phyloP scores from a whole-genome alignment of 139 green algal genomes.

The Nannochloris sp. region DNA sequence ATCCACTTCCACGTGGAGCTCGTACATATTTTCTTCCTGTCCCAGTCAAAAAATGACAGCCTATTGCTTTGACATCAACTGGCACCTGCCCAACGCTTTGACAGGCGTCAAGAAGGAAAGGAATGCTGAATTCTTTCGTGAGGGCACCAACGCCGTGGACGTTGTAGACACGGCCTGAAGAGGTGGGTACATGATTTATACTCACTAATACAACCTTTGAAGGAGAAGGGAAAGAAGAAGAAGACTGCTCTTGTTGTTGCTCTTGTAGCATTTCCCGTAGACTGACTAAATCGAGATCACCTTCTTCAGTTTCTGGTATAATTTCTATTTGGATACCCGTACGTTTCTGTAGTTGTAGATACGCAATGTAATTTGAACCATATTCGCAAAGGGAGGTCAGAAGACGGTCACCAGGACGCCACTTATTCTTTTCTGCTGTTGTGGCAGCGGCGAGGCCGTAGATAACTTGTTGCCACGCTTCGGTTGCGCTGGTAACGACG shows the following conservation, averaged over 20 bases:
- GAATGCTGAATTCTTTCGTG: conserved; percentile 28
- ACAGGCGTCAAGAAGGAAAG: conserved; percentile 68
- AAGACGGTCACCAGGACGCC: conserved; percentile 41
- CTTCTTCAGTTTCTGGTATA: conserved; percentile 38
- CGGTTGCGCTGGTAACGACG: conserved; percentile 38
- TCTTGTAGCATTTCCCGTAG: conserved; percentile 17
- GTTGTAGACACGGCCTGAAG: conserved; percentile 53
- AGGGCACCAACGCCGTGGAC: conserved; percentile 37
- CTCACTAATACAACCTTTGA: conserved; percentile 31
- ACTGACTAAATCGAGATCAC: conserved; percentile 33
- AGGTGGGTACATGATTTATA: conserved; percentile 61
- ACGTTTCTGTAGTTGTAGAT: conserved; percentile 46
- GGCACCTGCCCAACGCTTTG: conserved; percentile 56
- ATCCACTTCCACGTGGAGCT: conserved; percentile 36
- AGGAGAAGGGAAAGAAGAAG: no score
- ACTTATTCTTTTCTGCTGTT: no score
- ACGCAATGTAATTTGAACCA: conserved; percentile 56
- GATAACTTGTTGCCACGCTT: conserved; percentile 56
- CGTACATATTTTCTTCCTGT: conserved; percentile 65
- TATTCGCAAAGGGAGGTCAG: conserved; percentile 56
- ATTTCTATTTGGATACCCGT: conserved; percentile 36
- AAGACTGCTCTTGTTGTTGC: background rate
- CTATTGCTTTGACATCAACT: conserved; percentile 47
- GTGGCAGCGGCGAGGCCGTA: conserved; percentile 41
- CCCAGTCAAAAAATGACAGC: conserved; percentile 53